Base-by-base conservation (phyloP, 768 basidiomycete species). In the Leccinum ochraceum region DNA sequence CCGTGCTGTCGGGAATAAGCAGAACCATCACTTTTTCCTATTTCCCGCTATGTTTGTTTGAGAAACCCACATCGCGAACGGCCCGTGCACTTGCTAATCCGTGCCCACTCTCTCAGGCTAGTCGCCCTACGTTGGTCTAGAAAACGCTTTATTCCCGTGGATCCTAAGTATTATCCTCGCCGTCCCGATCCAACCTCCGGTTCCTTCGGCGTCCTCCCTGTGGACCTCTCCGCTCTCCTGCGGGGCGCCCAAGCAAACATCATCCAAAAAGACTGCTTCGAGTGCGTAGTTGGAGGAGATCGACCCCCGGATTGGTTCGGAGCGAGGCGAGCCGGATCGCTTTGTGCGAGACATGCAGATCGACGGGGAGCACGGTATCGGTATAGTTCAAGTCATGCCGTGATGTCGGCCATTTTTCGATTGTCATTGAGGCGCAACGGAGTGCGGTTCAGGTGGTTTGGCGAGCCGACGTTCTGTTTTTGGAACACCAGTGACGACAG, bases 231-330 rank as follows among this genome's bases (percentile, higher is more conserved):
- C 9, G 1, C 7, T 22, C 3, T 30, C 46, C 4, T 50, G 14
- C 22, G 32, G 11, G n/a, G 28, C 11, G 13, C 11, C 36, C n/a
- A 20, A 20, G 44, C 69, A 74, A 11, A 58, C 17, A 3, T 68
- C 64, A 1, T 68, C 68, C 4, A 64, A 57, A 58, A 67, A 65
- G 4, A 62, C 60, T 8, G 50, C 51, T 53, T 74, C 72, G 28
- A 60, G 54, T 24, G 60, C 56, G n/a, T 74, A 70, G 26, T 34
- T 70, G 28, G 74, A 70, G 2, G 4, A 4, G 32, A 75, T 73
- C 1, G 60, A 60, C 10, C 59, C 54, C 54, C 1, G 66, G 65
- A 36, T 74, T 66, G 14, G 56, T 42, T 50, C 63, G 65, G 42
- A 74, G 64, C 14, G 64, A 67, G 3, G 60, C 32, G 32, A 73